A percentile compares a stretch with the other conserved stretches of the same genome.
phyloP scores from a whole-genome alignment of 2,329 filamentous ascomycete genomes.

The Pyrenochaeta sp. region DNA sequence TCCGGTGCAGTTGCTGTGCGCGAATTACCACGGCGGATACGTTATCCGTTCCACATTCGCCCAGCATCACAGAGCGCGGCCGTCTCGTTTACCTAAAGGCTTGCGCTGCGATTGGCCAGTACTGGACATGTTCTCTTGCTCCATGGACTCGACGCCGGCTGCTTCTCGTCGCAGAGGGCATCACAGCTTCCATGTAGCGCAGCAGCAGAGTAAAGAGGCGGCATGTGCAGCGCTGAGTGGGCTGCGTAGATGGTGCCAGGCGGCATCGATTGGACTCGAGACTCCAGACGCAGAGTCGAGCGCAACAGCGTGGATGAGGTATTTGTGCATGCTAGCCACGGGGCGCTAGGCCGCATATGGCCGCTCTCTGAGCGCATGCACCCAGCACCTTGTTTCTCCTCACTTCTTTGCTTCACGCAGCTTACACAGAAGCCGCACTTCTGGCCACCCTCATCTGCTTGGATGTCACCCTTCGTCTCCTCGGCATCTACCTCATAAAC shows the following conservation, averaged over 20 bases:
- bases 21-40: constrained; percentile 16
- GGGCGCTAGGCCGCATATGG: constrained; percentile 29
- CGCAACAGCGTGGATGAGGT: constrained; percentile 22
- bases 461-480: constrained; percentile 39
- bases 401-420: constrained; percentile 21
- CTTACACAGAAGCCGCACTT: constrained; percentile 28
- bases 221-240: too few relatives aligned
- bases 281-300: not conserved
- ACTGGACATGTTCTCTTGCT: not conserved
- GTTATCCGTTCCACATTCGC: constrained; percentile 17
- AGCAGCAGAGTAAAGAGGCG: too few relatives aligned
- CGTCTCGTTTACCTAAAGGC: constrained; percentile 16
- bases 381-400: constrained; percentile 25
- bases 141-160: not conserved
- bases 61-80: constrained; percentile 10
- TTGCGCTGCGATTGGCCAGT: constrained; percentile 19
- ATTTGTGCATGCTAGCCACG: constrained; percentile 24
- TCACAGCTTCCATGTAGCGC: too few relatives aligned
- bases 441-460: constrained; percentile 33
- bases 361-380: constrained; percentile 24
- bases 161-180: too few relatives aligned
- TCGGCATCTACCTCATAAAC: constrained; percentile 25
- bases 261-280: too few relatives aligned
- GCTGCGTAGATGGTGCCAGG: not conserved
- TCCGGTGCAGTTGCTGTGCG: not conserved